A percentile compares a stretch with the other conserved stretches of the same genome.
Conservation (phyloP, 2,329 filamentous ascomycete genomes). For the Sporothrix euskadiensis region DNA sequence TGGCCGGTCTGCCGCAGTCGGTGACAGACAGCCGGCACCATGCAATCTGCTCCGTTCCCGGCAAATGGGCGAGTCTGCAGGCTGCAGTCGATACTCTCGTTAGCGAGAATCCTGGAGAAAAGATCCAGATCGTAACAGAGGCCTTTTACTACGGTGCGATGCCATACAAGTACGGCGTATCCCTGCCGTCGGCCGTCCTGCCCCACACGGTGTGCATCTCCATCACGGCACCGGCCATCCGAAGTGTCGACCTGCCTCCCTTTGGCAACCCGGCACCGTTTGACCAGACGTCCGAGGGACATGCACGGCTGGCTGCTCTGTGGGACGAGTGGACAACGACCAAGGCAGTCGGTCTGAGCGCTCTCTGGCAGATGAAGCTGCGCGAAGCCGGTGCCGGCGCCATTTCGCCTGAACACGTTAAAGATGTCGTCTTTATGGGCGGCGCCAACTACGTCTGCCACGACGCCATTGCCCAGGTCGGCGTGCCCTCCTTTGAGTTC, state of each 20-base stretch:
- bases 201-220: slow-evolving; percentile 41
- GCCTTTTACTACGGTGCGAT: slow-evolving; percentile 43
- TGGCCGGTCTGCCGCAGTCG: slow-evolving; percentile 30
- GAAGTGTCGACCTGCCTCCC: slow-evolving; percentile 41
- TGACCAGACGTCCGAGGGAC: slow-evolving; percentile 34
- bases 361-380: slow-evolving; percentile 37
- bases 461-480: slow-evolving; percentile 42
- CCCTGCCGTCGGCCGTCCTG: slow-evolving; percentile 33
- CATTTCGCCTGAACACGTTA: not conserved
- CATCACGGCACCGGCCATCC: slow-evolving; percentile 43
- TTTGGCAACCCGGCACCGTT: slow-evolving; percentile 39
- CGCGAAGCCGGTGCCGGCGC: slow-evolving; percentile 36
- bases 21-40: slow-evolving; percentile 40
- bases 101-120: slow-evolving; percentile 29
- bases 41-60: slow-evolving; percentile 40
- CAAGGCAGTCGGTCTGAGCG: slow-evolving; percentile 35
- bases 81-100: slow-evolving; percentile 36
- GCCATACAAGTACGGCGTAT: slow-evolving; percentile 40
- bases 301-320: slow-evolving; percentile 33
- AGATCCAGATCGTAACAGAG: slow-evolving; percentile 40
- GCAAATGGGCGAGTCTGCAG: slow-evolving; percentile 40
- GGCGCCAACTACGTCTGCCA: slow-evolving; percentile 43
- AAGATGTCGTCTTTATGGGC: slow-evolving; percentile 36
- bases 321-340: slow-evolving; percentile 40
- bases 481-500: slow-evolving; percentile 43